Evolutionary conservation across 2,329 filamentous ascomycete genomes (phyloP), one percentile per base, ranked within the genome.

Genomic region (Aspergillus sp.): DNA sequence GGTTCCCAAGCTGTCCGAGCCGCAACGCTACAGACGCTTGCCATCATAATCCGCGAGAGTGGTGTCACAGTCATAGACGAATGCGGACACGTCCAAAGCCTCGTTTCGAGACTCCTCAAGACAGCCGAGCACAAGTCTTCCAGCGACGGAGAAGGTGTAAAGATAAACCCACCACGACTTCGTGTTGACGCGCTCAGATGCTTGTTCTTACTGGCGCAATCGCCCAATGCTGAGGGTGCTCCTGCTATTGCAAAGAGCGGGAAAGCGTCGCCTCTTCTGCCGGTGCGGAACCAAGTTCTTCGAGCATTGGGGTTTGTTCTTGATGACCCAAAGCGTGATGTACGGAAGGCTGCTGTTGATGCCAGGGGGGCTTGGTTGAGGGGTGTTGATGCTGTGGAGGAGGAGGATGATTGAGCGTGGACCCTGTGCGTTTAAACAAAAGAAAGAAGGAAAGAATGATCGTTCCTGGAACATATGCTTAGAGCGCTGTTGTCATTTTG

Each of bases 281-380:
- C 83, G 8, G 83, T 84, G 57, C 81, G 84, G 64, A 76, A 75
- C 49, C 77, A 82, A 49, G 85, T 89, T 8, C 75, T 86, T 48
- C 82, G 82, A 66, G 77, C 79, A 20, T 70, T 89, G 65, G 75
- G 79, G 45, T 70, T 66, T 15, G 80, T 83, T 24, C 67, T 89
- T 61, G 86, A 89, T 74, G 86, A 89, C 71, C 76, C 76, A 33
- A 88, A 85, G 74, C 76, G 86, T 60, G 79, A 80, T 67, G 86
- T 89, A 9, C 78, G 86, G 42, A 81, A 83, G 61, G 83, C 84
- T 58, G 86, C 85, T 13, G 85, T 88, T 24, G 81, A 80, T 73
- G 86, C 85, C 61, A 73, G 84, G 51, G 80, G 76, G n/a, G 82
- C 78, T 55, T 88, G 86, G 86, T 68, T 86, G 53, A 78, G 80